Conservation (phyloP, 1,139 yeast species). For the Saccharomyces hybrid region DNA sequence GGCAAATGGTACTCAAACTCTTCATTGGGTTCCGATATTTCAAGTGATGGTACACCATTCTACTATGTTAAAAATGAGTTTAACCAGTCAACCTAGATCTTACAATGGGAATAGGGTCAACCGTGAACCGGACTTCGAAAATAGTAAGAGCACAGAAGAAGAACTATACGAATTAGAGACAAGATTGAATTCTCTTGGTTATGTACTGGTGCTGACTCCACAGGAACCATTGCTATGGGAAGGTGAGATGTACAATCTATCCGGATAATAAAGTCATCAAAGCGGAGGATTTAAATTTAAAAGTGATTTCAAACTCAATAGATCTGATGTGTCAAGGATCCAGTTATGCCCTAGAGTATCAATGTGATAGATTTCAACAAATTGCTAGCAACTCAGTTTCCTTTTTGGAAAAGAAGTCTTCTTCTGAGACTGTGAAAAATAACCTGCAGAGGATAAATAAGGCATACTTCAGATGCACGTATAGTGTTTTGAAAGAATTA, state of each 20-base stretch:
- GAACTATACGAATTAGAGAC: slow-evolving; percentile 25
- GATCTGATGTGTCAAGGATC: slow-evolving; percentile 65
- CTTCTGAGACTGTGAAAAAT: slow-evolving; percentile 64
- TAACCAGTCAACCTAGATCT: slow-evolving; percentile 3
- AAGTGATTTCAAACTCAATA: slow-evolving; percentile 61
- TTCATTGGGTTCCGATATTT: slow-evolving; percentile 18
- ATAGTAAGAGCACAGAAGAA: slow-evolving; percentile 34
- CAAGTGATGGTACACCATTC: slow-evolving; percentile 22
- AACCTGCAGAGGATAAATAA: slow-evolving; percentile 64
- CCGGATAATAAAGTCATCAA: slow-evolving; percentile 23
- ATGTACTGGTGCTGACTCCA: slow-evolving; percentile 69
- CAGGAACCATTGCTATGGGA: slow-evolving; percentile 88
- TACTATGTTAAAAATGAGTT: slow-evolving; percentile 21
- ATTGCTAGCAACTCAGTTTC: slow-evolving; percentile 49
- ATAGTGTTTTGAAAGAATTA: slow-evolving; percentile 62
- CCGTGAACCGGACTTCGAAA: slow-evolving; percentile 11
- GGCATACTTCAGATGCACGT: slow-evolving; percentile 61
- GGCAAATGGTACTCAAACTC: slow-evolving; percentile 21
- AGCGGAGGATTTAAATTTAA: slow-evolving; percentile 26
- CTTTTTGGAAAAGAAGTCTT: slow-evolving; percentile 56
- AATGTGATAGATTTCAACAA: slow-evolving; percentile 42
- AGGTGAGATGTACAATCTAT: slow-evolving; percentile 60
- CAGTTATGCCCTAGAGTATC: slow-evolving; percentile 39
- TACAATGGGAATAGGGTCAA: slow-evolving; percentile 6
- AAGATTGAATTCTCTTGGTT: slow-evolving; percentile 39